Evolutionary conservation across 1,284 basidiomycete species (phyloP), one percentile per base, ranked within the genome.

Genomic region (Xerocomus nothofagi): DNA sequence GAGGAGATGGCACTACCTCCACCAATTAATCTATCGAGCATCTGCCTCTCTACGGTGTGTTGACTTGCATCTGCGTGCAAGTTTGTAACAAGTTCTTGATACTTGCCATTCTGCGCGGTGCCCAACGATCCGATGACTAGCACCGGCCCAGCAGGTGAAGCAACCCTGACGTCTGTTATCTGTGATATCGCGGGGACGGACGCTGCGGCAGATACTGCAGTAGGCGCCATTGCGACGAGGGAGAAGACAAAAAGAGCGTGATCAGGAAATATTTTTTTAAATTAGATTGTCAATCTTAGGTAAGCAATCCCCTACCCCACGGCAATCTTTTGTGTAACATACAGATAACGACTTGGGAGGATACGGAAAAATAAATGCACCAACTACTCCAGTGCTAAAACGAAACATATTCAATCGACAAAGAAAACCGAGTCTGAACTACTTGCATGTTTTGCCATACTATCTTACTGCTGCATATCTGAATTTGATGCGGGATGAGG

Each of bases 21-120:
- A 66, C 88, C 89, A 18, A 90, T 71, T 49, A 91, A 68, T 55
- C 88, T 76, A 63, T 91, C 89, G 29, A 91, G 70, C 72, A 91
- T 81, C 63, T 89, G 81, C 57, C 77, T 81, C 58, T 91, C 87
- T 34, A 88, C 82, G 32, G 69, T 64, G 51, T 77, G 68, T 15
- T 73, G 50, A 20, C 27, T 31, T 18, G 51, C 23, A 64, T 48
- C 73, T 49, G 69, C 65, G 67, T 82, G 79, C 44, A 90, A 70
- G 50, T 76, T 73, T 4, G 79, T 75, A 44, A 91, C 76, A 50
- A 88, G 68, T 6, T 75, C 69, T 62, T 91, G 88, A 63, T 91
- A 91, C 61, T 76, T 77, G 38, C 88, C 88, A 64, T 88, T 80
- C 62, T 82, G 77, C 4, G 88, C 88, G 4, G 86, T 88, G 9